Evolutionary conservation across 2,329 filamentous ascomycete species (phyloP).

Genomic region (Trichoderma aggressivum): DNA sequence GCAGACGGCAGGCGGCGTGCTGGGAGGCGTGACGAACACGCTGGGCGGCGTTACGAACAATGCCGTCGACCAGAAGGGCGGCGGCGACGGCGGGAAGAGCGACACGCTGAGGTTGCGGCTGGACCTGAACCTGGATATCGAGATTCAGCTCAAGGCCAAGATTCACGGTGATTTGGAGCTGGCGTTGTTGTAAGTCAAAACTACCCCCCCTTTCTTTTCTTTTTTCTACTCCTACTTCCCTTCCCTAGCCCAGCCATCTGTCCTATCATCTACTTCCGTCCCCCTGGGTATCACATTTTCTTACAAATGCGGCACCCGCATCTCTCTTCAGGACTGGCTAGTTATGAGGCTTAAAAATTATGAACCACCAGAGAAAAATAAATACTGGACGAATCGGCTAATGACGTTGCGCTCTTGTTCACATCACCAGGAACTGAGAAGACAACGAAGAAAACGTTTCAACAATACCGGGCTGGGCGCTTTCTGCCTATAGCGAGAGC

Average conservation of each 20-base stretch:
- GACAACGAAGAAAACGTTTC: neutral
- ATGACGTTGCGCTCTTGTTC: conserved; percentile 6
- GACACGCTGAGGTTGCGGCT: conserved; percentile 63
- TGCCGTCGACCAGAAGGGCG: conserved; percentile 34
- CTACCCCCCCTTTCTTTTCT: neutral
- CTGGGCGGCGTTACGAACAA: conserved; percentile 40
- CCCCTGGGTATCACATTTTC: conserved; percentile 7
- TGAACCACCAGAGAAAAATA: neutral
- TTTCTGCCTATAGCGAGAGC: neutral
- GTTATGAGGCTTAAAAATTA: neutral
- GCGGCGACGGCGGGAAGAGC: conserved; percentile 43
- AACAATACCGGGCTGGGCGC: neutral
- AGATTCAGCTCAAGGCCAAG: conserved; percentile 80
- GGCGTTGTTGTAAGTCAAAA: conserved; percentile 56
- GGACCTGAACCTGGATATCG: conserved; percentile 78
- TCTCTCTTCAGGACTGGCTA: conserved; percentile 19
- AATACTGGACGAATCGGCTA: neutral
- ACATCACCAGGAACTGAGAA: conserved; percentile 16
- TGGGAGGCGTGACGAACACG: conserved; percentile 39
- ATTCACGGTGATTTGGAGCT: conserved; percentile 82
- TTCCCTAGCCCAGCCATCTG: neutral
- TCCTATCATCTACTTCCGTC: neutral
- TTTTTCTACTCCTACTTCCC: neutral
- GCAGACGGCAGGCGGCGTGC: conserved; percentile 36
- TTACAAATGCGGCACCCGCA: conserved; percentile 14